Evolutionary conservation across 768 basidiomycete species (phyloP).

Genomic region (Coprinellus aureogranulatus): DNA sequence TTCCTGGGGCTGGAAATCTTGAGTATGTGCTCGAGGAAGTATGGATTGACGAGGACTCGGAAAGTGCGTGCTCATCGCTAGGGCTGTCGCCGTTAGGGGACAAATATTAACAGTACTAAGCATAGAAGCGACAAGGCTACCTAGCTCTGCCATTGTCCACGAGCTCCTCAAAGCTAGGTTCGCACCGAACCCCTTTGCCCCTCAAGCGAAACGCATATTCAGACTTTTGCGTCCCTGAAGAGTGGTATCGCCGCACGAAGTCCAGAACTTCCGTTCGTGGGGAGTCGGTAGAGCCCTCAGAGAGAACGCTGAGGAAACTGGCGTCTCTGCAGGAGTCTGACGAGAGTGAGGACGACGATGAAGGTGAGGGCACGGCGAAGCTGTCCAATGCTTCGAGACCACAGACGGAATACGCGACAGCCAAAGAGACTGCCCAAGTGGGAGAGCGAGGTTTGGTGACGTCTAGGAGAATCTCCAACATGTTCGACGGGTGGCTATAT

Average conservation of each 20-base stretch:
- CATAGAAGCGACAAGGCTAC: slow-evolving; percentile 45
- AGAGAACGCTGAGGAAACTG: slow-evolving; percentile 47
- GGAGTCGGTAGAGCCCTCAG: slow-evolving; percentile 45
- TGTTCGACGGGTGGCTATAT: slow-evolving; percentile 67
- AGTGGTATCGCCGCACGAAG: slow-evolving; percentile 75
- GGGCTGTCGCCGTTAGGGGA: too few species aligned
- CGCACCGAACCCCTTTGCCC: slow-evolving; percentile 40
- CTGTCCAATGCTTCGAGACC: slow-evolving; percentile 20
- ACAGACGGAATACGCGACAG: slow-evolving; percentile 6
- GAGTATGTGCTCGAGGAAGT: slow-evolving; percentile 76
- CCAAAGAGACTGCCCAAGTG: slow-evolving; percentile 24
- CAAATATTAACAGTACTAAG: too few species aligned
- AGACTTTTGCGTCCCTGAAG: slow-evolving; percentile 72
- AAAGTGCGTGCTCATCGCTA: slow-evolving; percentile 62
- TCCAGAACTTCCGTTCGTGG: slow-evolving; percentile 50
- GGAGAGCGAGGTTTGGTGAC: slow-evolving; percentile 57
- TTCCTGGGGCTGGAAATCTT: slow-evolving; percentile 65
- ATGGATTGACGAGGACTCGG: slow-evolving; percentile 49
- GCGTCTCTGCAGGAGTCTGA: slow-evolving; percentile 49
- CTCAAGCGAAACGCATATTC: slow-evolving; percentile 44
- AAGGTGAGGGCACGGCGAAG: slow-evolving; percentile 66
- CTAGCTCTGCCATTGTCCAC: slow-evolving; percentile 40
- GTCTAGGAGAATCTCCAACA: slow-evolving; percentile 58
- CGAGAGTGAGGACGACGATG: slow-evolving; percentile 36
- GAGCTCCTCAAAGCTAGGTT: slow-evolving; percentile 41